Evolutionary conservation across 257 asterid species (phyloP).

Genomic region (Gentiana dahurica): DNA sequence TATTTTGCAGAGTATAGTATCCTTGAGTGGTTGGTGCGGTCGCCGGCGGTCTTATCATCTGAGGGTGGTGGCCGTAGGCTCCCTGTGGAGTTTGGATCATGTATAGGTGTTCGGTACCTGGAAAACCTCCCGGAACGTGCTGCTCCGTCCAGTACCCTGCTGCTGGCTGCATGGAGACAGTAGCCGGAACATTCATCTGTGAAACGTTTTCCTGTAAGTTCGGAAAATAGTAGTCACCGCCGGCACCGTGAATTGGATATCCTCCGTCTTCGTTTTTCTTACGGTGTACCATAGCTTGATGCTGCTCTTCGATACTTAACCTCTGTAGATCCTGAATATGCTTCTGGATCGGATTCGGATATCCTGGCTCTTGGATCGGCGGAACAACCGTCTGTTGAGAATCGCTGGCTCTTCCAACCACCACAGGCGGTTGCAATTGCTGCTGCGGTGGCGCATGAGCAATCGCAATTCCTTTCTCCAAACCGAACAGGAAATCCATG

Average conservation of each 20-base stretch:
- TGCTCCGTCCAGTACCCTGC: slow-evolving; percentile 56
- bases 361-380: slow-evolving; percentile 29
- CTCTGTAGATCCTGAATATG: slow-evolving; percentile 91
- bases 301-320: slow-evolving; percentile 55
- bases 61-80: slow-evolving; percentile 41
- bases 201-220: slow-evolving; percentile 44
- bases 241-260: slow-evolving; percentile 33
- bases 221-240: slow-evolving; percentile 48
- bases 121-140: slow-evolving; percentile 46
- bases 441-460: slow-evolving; percentile 28
- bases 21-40: slow-evolving; percentile 49
- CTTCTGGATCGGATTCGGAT: slow-evolving; percentile 90
- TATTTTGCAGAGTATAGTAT: slow-evolving; percentile 58
- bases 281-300: slow-evolving; percentile 27
- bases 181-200: slow-evolving; percentile 27
- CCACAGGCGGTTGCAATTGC: slow-evolving; percentile 4
- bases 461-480: slow-evolving; percentile 40
- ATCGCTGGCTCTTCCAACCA: slow-evolving; percentile 16
- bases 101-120: slow-evolving; percentile 52
- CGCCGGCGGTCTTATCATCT: slow-evolving; percentile 47
- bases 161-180: slow-evolving; percentile 22
- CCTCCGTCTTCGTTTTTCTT: slow-evolving; percentile 59
- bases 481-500: slow-evolving; percentile 65
- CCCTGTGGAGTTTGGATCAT: slow-evolving; percentile 50
- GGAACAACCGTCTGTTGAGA: slow-evolving; percentile 22